Evolutionary conservation across 176 grass and related monocot species (phyloP), one percentile per base, ranked within the genome.

Genomic region (Carex kokanica): DNA sequence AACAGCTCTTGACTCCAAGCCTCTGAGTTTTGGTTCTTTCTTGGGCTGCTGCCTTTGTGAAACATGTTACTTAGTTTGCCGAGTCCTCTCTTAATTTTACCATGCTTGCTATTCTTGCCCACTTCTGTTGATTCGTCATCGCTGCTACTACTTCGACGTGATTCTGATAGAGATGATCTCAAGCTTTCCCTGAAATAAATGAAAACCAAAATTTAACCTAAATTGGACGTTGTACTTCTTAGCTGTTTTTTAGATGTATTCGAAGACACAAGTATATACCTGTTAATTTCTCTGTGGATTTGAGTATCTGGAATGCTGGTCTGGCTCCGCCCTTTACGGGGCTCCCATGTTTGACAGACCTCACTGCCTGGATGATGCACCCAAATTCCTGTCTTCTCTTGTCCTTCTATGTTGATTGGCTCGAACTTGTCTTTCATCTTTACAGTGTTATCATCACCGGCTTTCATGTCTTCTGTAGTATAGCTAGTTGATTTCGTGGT

Each of bases 391-490:
- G 90, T 87, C 86, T 89, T 99, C 32, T 99, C 86, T 34, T 89
- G 90, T 45, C 96, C 96, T 64, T 93, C 74, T 12, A 95, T 90
- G 49, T 92, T 88, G 49, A 99, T 87, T 17, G 64, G 84, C 73
- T 93, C 96, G 86, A 88, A 95, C 84, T 95, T 89, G 74, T 95
- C 96, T 56, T 86, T 85, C 86, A 93, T 93, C 24, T 88, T 89
- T 38, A 29, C 57, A 66, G 4, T 54, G 34, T 67, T 67, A 68
- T 77, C 83, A 60, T 74, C 59, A 61, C 54, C 36, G 52, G 13
- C 11, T 36, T 84, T 79, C 14, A 23, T 62, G 55, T 65, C 78
- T 80, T 84, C 64, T 74, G 54, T 72, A 4, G 10, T 83, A 52
- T 40, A 45, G 47, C 60, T 77, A 32, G 56, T 49, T 13, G 68